Evolutionary conservation across 2,329 filamentous ascomycete genomes (phyloP).

Genomic region (Madurella mycetomatis): DNA sequence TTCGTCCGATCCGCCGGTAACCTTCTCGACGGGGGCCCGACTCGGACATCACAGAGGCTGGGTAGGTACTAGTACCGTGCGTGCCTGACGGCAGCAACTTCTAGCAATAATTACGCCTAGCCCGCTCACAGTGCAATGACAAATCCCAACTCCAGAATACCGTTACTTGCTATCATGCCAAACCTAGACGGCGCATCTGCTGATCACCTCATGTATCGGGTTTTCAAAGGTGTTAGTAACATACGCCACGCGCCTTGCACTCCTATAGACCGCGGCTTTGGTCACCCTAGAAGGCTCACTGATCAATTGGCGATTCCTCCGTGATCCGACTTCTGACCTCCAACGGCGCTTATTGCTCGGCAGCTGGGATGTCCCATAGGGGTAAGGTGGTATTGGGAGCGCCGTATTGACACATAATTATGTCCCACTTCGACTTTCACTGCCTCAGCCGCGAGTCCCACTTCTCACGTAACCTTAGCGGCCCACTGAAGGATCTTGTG

Average conservation of each 20-base stretch:
- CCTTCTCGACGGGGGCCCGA: no score
- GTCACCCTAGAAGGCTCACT: no score
- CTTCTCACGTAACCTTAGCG: neutral
- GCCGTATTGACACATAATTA: neutral
- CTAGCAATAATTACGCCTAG: neutral
- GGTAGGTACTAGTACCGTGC: neutral
- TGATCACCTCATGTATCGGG: neutral
- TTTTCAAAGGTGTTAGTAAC: neutral
- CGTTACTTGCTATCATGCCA: neutral
- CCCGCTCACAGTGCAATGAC: neutral
- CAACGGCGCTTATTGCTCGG: neutral
- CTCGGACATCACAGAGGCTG: no score
- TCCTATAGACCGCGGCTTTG: no score
- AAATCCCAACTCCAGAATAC: neutral
- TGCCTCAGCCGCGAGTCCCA: neutral
- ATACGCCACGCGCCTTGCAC: no score
- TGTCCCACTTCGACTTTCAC: neutral
- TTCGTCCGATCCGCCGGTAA: no score
- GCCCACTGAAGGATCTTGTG: neutral
- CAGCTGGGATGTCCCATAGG: neutral
- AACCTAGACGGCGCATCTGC: neutral
- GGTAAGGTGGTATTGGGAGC: neutral
- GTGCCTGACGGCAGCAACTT: neutral
- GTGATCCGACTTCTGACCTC: no score
- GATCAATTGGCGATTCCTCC: no score